Evolutionary conservation across 2,329 filamentous ascomycete species (phyloP), one percentile per base, ranked within the genome.

Genomic region (Cladosporium sp.): DNA sequence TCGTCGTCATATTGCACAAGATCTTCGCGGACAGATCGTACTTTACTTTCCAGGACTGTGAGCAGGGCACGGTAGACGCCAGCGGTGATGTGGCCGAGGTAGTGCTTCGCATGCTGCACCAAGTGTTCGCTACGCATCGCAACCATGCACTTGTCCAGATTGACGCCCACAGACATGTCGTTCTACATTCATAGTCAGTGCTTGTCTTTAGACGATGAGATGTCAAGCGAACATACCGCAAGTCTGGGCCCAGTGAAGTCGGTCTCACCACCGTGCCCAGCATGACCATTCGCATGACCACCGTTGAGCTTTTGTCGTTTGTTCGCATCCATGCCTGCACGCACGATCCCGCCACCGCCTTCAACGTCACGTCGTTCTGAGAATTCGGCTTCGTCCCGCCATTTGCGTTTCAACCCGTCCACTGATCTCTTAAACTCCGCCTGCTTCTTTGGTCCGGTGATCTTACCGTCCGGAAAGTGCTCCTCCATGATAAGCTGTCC

Each of bases 71-170:
- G 82, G 64, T 96, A 97, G 1, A 97, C 82, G 53, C 85, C 78
- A 1, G 86, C 84, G 1, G 91, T 95, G 1, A 80, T 83, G 36
- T 83, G 76, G 39, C 90, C 88, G 17, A 93, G 78, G 27, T 80
- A 76, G 47, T 86, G 81, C 45, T 83, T 78, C 1, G 84, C 89
- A 51, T 90, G 80, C n/a, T 83, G 77, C 47, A 85, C 82, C 2
- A 97, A 82, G 17, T 83, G 82, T 56, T 85, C 80, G 61, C 89
- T 96, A 51, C 92, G 88, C 56, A 96, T 76, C 43, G 88, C 84
- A 8, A 96, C 88, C 6, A 85, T 75, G 53, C 89, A 88, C 67
- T 92, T 95, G 50, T 91, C 86, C 62, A 89, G 85, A 64, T 96
- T 96, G 49, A 96, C 76, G 22, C 85, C 82, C 43, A 97, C 75